A percentile compares a stretch with the other conserved stretches of the same genome.
These are phyloP conservation scores for Catharanthus roseus DNA, from an alignment of 257 asterid genomes.

Conservation along the genomic window DNA sequence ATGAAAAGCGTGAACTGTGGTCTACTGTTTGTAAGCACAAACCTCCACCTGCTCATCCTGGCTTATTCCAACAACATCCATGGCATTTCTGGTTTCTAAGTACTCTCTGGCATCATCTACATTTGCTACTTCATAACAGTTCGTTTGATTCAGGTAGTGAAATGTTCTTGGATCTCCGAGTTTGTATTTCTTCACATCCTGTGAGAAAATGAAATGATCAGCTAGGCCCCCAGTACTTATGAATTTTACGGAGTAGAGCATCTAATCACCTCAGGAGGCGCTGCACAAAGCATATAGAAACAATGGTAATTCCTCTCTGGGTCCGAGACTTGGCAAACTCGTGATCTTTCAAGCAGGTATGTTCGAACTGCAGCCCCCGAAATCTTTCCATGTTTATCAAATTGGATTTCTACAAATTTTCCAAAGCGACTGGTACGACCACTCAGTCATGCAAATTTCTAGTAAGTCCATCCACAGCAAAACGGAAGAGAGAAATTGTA, in stretches of 20 bases:
- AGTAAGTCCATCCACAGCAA: conserved; percentile 31
- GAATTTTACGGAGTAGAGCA: conserved; percentile 3
- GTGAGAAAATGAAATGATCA: conserved; percentile 22
- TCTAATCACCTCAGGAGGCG: conserved; percentile 81
- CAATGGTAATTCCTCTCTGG: conserved; percentile 97
- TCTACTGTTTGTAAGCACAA: neutral
- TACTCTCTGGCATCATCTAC: conserved; percentile 91
- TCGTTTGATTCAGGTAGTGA: conserved; percentile 84
- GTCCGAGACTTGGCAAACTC: conserved; percentile 93
- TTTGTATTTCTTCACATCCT: conserved; percentile 71
- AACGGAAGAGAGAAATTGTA: neutral
- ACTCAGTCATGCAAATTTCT: conserved; percentile 44
- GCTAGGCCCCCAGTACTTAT: conserved; percentile 8
- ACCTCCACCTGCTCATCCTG: conserved; percentile 83
- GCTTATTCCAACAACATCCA: conserved; percentile 93
- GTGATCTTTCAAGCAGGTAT: conserved; percentile 87
- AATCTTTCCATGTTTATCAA: conserved; percentile 83
- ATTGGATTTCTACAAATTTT: conserved; percentile 93
- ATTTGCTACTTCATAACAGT: conserved; percentile 74
- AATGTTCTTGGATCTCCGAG: conserved; percentile 78
- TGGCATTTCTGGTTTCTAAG: conserved; percentile 86
- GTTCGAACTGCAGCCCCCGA: conserved; percentile 98
- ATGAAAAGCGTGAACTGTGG: neutral
- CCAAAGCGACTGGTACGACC: conserved; percentile 87
- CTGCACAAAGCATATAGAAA: conserved; percentile 93